A percentile compares a stretch with the other conserved stretches of the same genome.
Evolutionary conservation across 345 rosid species (phyloP).

Genomic region (Cardamine resedifolia): DNA sequence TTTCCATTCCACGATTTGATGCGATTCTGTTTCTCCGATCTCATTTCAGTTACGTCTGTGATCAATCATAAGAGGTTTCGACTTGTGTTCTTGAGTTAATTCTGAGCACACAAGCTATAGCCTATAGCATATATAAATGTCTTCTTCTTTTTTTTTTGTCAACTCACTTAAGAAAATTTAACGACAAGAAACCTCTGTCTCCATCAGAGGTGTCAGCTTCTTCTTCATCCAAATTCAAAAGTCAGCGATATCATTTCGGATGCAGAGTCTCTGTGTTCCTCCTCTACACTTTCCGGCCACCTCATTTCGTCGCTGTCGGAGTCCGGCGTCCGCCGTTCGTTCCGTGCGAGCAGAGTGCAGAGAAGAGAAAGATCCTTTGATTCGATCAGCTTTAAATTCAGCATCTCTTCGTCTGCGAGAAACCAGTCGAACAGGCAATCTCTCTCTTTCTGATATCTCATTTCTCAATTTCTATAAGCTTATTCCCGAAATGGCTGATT

Average conservation of each 20-base stretch:
- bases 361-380: slow-evolving; percentile 56
- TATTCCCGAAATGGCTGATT: not conserved
- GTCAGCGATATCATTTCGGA: slow-evolving; percentile 18
- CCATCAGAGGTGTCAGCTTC: not conserved
- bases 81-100: too few relatives aligned
- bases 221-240: slow-evolving; percentile 10
- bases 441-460: not conserved
- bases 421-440: slow-evolving; percentile 63
- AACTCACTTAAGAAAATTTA: too few relatives aligned
- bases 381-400: slow-evolving; percentile 55
- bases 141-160: too few relatives aligned
- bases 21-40: too few relatives aligned
- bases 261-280: slow-evolving; percentile 32
- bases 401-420: slow-evolving; percentile 86
- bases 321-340: not conserved
- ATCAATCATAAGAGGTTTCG: too few relatives aligned
- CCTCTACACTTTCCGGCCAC: slow-evolving; percentile 30
- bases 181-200: not conserved
- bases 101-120: too few relatives aligned
- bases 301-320: slow-evolving; percentile 6
- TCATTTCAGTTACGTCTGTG: too few relatives aligned
- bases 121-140: too few relatives aligned
- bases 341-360: slow-evolving; percentile 43
- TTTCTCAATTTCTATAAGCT: not conserved
- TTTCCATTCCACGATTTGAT: too few relatives aligned